Evolutionary conservation across 768 basidiomycete genomes (phyloP).

Genomic region (Leccinum fibrillosum): DNA sequence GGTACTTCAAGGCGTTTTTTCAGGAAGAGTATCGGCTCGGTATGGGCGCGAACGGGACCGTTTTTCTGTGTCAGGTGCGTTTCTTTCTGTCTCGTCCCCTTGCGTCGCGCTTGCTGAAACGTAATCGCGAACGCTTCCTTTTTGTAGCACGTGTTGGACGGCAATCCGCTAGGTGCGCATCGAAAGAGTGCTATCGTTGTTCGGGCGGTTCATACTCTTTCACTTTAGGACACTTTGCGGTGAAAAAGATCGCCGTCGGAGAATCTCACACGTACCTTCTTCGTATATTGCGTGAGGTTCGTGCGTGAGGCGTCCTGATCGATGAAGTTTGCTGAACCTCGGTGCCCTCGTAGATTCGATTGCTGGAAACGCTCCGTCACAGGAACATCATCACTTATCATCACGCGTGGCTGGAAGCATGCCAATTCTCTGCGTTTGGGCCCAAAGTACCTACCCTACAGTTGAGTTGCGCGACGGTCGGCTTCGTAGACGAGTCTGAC

Average conservation of each 20-base stretch:
- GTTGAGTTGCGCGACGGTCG: conserved; percentile 40
- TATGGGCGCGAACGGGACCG: conserved; percentile 93
- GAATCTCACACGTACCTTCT: conserved; percentile 84
- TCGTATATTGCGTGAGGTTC: conserved; percentile 73
- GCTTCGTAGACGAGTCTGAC: not conserved
- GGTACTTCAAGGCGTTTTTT: conserved; percentile 93
- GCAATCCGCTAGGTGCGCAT: conserved; percentile 68
- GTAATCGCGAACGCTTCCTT: not conserved
- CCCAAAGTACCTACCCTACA: conserved; percentile 86
- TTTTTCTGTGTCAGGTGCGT: conserved; percentile 81
- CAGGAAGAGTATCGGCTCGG: conserved; percentile 85
- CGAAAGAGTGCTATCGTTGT: not conserved
- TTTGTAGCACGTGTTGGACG: conserved; percentile 77
- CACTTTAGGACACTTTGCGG: conserved; percentile 73
- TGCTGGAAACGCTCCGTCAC: conserved; percentile 84
- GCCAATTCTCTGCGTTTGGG: conserved; percentile 85
- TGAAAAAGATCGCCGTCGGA: conserved; percentile 96
- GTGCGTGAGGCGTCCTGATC: conserved; percentile 14
- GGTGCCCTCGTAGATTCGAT: conserved; percentile 52
- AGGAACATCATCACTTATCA: conserved; percentile 95
- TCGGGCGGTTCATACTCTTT: not conserved
- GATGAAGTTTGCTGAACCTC: not conserved
- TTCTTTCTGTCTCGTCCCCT: not conserved
- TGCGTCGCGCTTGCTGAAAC: conserved; percentile 4
- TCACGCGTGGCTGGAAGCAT: conserved; percentile 89